These are phyloP conservation scores for Acanthamoeba culbertsoni DNA, from an alignment of 208 protist genomes.

Conservation along the genomic window DNA sequence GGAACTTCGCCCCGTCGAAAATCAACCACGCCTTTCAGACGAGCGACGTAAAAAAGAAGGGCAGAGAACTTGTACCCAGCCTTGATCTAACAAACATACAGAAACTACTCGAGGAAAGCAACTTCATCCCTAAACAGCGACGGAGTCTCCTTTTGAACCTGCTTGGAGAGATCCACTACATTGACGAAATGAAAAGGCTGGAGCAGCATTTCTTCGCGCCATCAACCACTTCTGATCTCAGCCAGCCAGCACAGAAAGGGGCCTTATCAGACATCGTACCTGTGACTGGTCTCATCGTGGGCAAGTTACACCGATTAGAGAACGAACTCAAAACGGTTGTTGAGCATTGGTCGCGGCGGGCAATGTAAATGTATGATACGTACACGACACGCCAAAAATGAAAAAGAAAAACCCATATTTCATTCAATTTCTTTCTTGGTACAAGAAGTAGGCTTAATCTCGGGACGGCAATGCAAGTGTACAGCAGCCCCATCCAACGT, in stretches of 20 bases:
- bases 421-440: too few species aligned
- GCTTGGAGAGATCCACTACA: conserved; percentile 19
- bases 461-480: too few species aligned
- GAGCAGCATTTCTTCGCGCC: conserved; percentile 14
- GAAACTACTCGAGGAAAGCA: background rate
- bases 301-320: conserved; percentile 39
- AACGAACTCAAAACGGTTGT: conserved; percentile 18
- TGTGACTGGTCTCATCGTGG: conserved; percentile 17
- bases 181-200: conserved; percentile 11
- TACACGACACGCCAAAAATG: too few species aligned
- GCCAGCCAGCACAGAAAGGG: background rate
- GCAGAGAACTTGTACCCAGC: background rate
- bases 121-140: background rate
- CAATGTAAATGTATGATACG: background rate
- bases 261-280: background rate
- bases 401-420: too few species aligned
- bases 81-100: background rate
- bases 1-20: background rate
- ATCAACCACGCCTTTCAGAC: background rate
- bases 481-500: too few species aligned
- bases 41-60: background rate
- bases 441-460: too few species aligned
- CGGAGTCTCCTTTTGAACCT: background rate
- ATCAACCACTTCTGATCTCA: background rate
- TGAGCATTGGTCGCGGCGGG: background rate